Evolutionary conservation across 2,329 filamentous ascomycete genomes (phyloP), one percentile per base, ranked within the genome.

Genomic region (Whalleya microplaca): DNA sequence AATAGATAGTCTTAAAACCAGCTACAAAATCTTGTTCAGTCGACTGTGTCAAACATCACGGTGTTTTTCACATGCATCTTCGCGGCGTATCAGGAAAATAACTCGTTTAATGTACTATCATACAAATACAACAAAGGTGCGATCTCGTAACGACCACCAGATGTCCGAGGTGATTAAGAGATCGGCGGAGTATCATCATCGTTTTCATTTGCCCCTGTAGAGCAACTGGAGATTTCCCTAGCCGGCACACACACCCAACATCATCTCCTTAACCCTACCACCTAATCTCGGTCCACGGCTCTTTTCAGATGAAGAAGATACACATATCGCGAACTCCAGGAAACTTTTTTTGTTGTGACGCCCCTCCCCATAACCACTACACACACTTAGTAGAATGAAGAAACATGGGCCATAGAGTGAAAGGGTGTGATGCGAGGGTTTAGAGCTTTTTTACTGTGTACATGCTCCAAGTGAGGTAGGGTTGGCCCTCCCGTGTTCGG

Each of bases 61-160:
- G 23, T 27, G 23, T 27, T 27, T 27, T 27, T 9, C 23, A 27
- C 23, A 27, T 27, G 23, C 23, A 27, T 9, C 23, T 27, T 27
- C 23, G 23, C 23, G 9, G 32, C 12, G 27, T 29, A 16, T 12
- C 10, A 37, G 32, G 32, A 37, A 37, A 37, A 37, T 16, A 37
- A 37, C 4, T 14, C 14, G 3, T 37, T 6, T 37, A 37, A 16
- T 65, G 51, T 64, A 65, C 64, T 69, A 68, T 68, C 59, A 64
- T 69, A 69, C 64, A 69, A 61, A 58, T 64, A 56, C 62, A 64
- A 47, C 41, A 51, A 55, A 49, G 27, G 51, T 53, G 23, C 23
- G 41, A 58, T 53, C 51, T 56, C 59, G 29, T 58, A 46, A 46
- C 46, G 52, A 54, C 46, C 43, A 27, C 4, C n/a, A 53, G 48